Evolutionary conservation across 768 basidiomycete genomes (phyloP), one percentile per base, ranked within the genome.

Genomic region (Scleroderma citrinum): DNA sequence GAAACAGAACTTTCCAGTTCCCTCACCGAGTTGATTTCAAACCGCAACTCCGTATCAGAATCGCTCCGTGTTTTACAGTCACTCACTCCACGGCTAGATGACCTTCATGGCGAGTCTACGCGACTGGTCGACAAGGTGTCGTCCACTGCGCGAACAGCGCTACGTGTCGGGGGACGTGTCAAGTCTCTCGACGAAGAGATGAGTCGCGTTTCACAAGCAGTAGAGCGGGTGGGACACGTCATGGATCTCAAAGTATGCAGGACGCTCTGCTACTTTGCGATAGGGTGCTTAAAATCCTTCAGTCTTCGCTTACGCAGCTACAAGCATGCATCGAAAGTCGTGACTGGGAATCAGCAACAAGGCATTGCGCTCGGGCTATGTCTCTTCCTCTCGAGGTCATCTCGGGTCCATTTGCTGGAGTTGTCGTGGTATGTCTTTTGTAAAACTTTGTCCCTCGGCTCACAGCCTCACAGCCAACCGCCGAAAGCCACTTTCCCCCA

Each of bases 331-430:
- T 97, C 26, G 83, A 87, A 26, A 73, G 71, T 39, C 80, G 88
- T 56, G 96, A 98, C 60, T 99, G 96, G 96, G 96, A 99, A 64
- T 80, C 88, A 3, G 96, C 96, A 3, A 83, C 93, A 1, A 77
- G 92, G 50, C 86, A 92, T 60, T 95, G 94, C 67, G 83, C 89
- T 29, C 75, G 92, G 19, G 95, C 93, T 2, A 94, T 95, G 87
- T 73, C 85, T 0, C 72, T 96, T 13, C 87, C 93, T 2, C 60
- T 69, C 7, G 81, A 85, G 37, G 83, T 99, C 32, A 80, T 88
- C 24, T 78, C 82, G 23, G 91, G 92, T 3, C 76, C 79, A 3
- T 98, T 96, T 60, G 90, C 95, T 7, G 91, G 87, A 62, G 77
- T 75, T 8, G 84, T 87, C 1, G 92, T 99, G 48, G 95, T 97